These are phyloP conservation scores for Boletus rubescentipes DNA, from an alignment of 768 basidiomycete species.

Conservation along the genomic window DNA sequence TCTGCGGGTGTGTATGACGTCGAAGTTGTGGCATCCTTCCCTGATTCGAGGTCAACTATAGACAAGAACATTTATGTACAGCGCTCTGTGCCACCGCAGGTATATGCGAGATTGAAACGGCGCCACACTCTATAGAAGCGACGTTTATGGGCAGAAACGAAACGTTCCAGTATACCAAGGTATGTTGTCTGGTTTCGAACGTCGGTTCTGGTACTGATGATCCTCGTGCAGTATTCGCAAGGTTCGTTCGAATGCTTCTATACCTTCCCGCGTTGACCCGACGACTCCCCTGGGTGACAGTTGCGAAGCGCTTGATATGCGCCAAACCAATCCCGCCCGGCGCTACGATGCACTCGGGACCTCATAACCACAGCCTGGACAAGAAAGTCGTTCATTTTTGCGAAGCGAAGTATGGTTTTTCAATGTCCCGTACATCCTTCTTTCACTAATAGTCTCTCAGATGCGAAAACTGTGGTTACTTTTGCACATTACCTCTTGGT, in stretches of 20 bases:
- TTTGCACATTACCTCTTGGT: conserved; percentile 59
- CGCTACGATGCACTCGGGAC: conserved; percentile 41
- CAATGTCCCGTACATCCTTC: background rate
- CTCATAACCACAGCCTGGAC: conserved; percentile 49
- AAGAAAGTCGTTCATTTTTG: conserved; percentile 52
- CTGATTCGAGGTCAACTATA: conserved; percentile 22
- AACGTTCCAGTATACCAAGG: conserved; percentile 67
- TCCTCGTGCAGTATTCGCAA: conserved; percentile 47
- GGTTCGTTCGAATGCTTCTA: conserved; percentile 29
- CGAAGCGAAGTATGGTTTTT: conserved; percentile 39
- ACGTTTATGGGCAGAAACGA: conserved; percentile 61
- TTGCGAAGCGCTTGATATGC: conserved; percentile 51
- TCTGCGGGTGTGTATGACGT: conserved; percentile 49
- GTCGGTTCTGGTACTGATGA: background rate
- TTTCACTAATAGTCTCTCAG: conserved; percentile 27
- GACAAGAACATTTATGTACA: conserved; percentile 51
- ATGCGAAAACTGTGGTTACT: conserved; percentile 57
- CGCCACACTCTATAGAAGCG: conserved; percentile 58
- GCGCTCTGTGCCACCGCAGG: conserved; percentile 44
- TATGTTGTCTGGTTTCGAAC: conserved; percentile 15
- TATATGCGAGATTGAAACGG: conserved; percentile 58
- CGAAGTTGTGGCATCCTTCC: background rate
- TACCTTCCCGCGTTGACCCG: background rate
- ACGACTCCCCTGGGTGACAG: conserved; percentile 25
- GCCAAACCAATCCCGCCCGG: conserved; percentile 46